Evolutionary conservation across 2,329 filamentous ascomycete genomes (phyloP), one percentile per base, ranked within the genome.

Genomic region (Thelonectria blattea): DNA sequence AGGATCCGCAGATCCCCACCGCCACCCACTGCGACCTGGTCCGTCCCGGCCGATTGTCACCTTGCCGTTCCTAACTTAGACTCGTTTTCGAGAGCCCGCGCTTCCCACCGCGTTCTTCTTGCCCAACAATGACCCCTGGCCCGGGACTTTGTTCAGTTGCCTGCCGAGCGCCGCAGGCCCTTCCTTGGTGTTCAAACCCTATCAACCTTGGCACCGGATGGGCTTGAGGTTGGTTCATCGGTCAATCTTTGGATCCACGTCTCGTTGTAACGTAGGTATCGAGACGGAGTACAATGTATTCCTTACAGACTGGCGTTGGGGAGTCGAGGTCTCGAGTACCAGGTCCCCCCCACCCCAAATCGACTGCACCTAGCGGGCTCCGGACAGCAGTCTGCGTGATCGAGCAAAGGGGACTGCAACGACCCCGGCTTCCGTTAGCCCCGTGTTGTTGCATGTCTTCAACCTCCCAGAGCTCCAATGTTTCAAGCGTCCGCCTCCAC

Each of bases 1-100:
- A n/a, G 43, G 49, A 52, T 52, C 58, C 58, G 47, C 52, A 37
- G 56, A 59, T 58, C 51, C 56, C 48, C 65, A 63, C 66, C 64
- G 65, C 65, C 50, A 61, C 64, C 60, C 60, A 64, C 64, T 59
- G 39, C 22, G 42, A 46, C 68, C 68, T 69, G 61, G 64, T 68
- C 65, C 52, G 65, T 68, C 68, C 64, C 61, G 57, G 62, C 61
- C 66, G 68, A 66, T 68, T 68, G 57, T 63, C 60, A 60, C 65
- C 67, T 66, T 65, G 61, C 61, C 67, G 67, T 70, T 69, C 68
- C 65, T 68, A 68, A 66, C 64, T 66, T 71, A 48, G 68, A 61
- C 61, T 66, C 55, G 45, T 64, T 58, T 49, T 61, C 54, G 63
- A 30, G 55, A 63, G 52, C 51, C 62, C 52, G 57, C 52, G 49